Evolutionary conservation across 352 stramenopile species (phyloP), one percentile per base, ranked within the genome.

Genomic region (Pythium coloratum): DNA sequence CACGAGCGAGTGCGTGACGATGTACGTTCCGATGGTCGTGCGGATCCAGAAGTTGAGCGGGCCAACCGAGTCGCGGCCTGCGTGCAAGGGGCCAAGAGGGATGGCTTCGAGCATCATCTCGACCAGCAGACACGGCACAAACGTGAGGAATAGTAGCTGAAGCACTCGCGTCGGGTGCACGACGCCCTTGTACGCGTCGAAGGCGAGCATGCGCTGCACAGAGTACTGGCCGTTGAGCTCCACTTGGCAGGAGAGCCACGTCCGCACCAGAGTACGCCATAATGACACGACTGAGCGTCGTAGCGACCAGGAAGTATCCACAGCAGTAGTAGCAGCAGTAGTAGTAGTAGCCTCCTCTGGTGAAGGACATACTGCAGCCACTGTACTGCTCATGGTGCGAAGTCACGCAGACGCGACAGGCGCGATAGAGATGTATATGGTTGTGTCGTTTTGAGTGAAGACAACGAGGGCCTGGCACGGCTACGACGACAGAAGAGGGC

Each of bases 141-240:
- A 33, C 1, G 67, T 62, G 2, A 46, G 36, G 36, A 67, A 55
- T 3, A 72, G 46, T 12, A 72, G 7, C 9, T 50, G 1, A 2
- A 66, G 2, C 30, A 66, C 20, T 2, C 65, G 65, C 33, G 13
- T 24, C 9, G 36, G 13, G 3, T 49, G 46, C 10, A 33, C 28
- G 2, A 18, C 6, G 36, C 4, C 8, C 26, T 18, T 10, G 30
- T 70, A 70, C n/a, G 50, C 36, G 3, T 66, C 34, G 2, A 70
- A 40, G 2, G 64, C 54, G 10, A 51, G 14, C 54, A 77, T 56
- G 32, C 72, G 65, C 55, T 81, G 60, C 12, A 74, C 14, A 0
- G 75, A 84, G 66, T 76, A 84, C 10, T 80, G 67, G 1, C 75
- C 77, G 1, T 72, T 66, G 6, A 79, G 51, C 54, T 84, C 77